Evolutionary conservation across 2,329 filamentous ascomycete genomes (phyloP).

Genomic region (Albophoma yamanashiensis): DNA sequence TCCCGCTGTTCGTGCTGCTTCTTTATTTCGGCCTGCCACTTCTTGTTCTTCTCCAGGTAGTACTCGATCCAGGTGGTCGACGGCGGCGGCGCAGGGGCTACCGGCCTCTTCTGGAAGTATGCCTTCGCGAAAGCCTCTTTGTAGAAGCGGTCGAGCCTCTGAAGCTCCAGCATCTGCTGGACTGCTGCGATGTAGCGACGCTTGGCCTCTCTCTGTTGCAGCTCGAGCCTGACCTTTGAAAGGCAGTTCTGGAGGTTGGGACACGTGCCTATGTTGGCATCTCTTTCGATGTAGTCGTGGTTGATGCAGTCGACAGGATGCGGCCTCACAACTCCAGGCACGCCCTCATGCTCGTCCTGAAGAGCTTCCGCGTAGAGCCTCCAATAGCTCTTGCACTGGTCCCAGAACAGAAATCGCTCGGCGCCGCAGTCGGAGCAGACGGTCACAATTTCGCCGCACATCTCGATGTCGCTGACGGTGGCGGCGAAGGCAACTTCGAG

Average conservation of each 20-base stretch:
- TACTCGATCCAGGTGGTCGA: not conserved
- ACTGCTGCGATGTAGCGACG: not conserved
- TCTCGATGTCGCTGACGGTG: not conserved
- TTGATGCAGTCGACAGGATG: not conserved
- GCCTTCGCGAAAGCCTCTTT: not conserved
- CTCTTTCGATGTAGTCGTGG: not conserved
- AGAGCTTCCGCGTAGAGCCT: not conserved
- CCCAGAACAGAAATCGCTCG: not conserved
- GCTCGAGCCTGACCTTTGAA: not conserved
- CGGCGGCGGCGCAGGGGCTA: not conserved
- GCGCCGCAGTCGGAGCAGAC: not conserved
- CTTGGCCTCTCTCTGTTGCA: not conserved
- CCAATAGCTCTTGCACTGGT: not conserved
- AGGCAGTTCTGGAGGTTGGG: not conserved
- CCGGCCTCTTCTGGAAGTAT: not conserved
- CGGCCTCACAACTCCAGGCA: not conserved
- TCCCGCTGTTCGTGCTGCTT: not conserved
- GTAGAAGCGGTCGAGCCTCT: not conserved
- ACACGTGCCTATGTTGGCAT: not conserved
- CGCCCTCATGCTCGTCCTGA: too few species aligned
- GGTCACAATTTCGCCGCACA: not conserved
- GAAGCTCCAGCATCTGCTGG: not conserved
- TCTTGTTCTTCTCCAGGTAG: not conserved
- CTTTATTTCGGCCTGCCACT: not conserved
- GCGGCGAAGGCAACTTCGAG: not conserved